Conservation (phyloP, 1,139 yeast species). For the Hansenula sp. region DNA sequence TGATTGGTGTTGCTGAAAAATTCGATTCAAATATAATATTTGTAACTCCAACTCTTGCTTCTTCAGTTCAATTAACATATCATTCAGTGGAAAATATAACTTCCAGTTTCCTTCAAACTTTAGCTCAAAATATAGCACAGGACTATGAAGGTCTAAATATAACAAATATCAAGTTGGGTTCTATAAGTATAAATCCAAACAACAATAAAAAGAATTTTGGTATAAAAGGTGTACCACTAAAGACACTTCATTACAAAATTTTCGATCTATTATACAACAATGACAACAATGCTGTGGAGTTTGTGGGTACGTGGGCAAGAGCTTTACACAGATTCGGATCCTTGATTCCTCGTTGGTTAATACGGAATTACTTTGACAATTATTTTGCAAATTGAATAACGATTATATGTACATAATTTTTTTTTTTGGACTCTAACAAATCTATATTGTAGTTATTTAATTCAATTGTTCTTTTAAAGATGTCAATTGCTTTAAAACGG, state of each 20-base stretch:
- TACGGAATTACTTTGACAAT: slow-evolving; percentile 12
- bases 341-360: slow-evolving; percentile 21
- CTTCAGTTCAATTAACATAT: slow-evolving; percentile 41
- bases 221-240: slow-evolving; percentile 37
- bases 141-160: slow-evolving; percentile 35
- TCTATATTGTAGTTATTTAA: slow-evolving; percentile 2
- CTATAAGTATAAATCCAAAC: slow-evolving; percentile 36
- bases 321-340: slow-evolving; percentile 31
- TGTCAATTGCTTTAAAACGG: slow-evolving; percentile 73
- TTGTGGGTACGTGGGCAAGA: slow-evolving; percentile 50
- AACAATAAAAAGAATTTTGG: slow-evolving; percentile 25
- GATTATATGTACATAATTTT: neutral
- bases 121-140: slow-evolving; percentile 30
- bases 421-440: too few relatives aligned
- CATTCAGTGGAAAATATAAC: slow-evolving; percentile 46
- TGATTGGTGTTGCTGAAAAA: slow-evolving; percentile 50
- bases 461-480: slow-evolving; percentile 33
- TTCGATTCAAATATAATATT: slow-evolving; percentile 41
- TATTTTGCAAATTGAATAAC: slow-evolving; percentile 5
- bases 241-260: slow-evolving; percentile 47
- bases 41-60: slow-evolving; percentile 39
- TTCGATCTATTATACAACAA: slow-evolving; percentile 47
- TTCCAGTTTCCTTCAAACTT: slow-evolving; percentile 32
- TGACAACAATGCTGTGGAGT: slow-evolving; percentile 28
- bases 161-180: slow-evolving; percentile 43